Base-by-base conservation (phyloP, 148 eudicot species). In the Euryodendron excelsum region DNA sequence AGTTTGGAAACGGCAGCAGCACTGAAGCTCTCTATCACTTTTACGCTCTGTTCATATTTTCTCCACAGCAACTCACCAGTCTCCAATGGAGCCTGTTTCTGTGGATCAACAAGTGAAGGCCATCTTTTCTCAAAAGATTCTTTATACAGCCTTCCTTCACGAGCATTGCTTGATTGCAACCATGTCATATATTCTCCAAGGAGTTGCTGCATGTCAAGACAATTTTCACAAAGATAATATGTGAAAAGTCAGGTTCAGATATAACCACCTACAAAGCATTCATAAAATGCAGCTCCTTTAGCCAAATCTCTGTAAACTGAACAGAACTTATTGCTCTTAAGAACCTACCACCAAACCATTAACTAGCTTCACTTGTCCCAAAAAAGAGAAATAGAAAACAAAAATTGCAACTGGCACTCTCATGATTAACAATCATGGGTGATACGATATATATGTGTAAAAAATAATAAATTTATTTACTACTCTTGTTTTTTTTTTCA, bases 71-170 rank as follows among this genome's bases (percentile, higher is more conserved):
- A 41, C 59, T 74, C 77, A 70, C 44, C 79, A 37, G 84, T 87
- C 59, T 65, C 82, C 41, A 78, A 55, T 59, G 85, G 84, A 60
- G 53, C 73, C 69, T 76, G 82, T 37, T 80, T 77, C 23, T 75
- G 71, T 58, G 85, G 61, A 75, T 82, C 87, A 77, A 83, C 84
- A 34, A 79, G 56, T 34, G 86, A 88, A 79, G 95, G 82, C 99
- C 98, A 90, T 88, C 81, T 86, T 82, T 87, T 93, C 89, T 83
- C 87, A 67, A 96, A 89, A 72, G 90, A 78, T 74, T 88, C 92
- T 81, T 78, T 84, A 80, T 85, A 93, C 52, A 73, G 65, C 60
- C 39, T 86, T 80, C 86, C 92, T 89, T 93, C 91, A 82, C 82
- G 79, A 41, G 79, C 82, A 81, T 85, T 87, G 82, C 70, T 90